Base-by-base conservation (phyloP, 257 asterid genomes). In the Solanum stenotomum region DNA sequence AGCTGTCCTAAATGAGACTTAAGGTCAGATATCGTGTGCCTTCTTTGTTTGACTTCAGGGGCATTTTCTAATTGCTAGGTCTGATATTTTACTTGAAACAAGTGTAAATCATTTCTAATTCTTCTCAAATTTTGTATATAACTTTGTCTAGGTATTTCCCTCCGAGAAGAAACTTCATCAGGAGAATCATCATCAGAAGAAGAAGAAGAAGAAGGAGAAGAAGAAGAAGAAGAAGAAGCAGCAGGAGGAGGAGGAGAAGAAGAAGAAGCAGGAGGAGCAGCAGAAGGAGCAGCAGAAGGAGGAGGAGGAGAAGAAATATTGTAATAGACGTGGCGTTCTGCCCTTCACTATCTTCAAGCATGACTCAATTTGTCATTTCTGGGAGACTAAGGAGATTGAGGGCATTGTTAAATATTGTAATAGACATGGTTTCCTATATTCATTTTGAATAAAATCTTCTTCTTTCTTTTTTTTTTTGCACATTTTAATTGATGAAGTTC, bases 241-340 rank as follows among this genome's bases (percentile, higher is more conserved):
- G 2, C 0, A 42, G n/a, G 0, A 42, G 71, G 1, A 44, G 52
- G 0, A 46, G 18, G 0, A 46, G 56, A 0, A 13, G 56, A 5
- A 12, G 56, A 5, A 46, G 56, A 1, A 16, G 9, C 3, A 52
- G 25, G 1, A 59, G n/a, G 1, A 20, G 68, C 0, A 61, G 68
- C 0, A 61, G 29, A 0, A 22, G 11, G 0, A 63, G 70, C 1
- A 63, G 71, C 0, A 63, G 16, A 1, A 63, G 72, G 13, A 4
- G 56, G 6, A 13, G 56, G 0, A 65, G 33, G 5, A 25, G 34
- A 67, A 25, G 34, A 67, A 25, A 12, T 67, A 2, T 25, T 12
- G 9, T 12, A 67, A 25, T 25, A 67, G 74, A 65, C 2, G 31
- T n/a, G 33, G 72, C 33, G 27, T 65, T 65, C 33, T 65, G 72